These are phyloP conservation scores for Lycium barbarum DNA, from an alignment of 257 asterid species.

Conservation along the genomic window DNA sequence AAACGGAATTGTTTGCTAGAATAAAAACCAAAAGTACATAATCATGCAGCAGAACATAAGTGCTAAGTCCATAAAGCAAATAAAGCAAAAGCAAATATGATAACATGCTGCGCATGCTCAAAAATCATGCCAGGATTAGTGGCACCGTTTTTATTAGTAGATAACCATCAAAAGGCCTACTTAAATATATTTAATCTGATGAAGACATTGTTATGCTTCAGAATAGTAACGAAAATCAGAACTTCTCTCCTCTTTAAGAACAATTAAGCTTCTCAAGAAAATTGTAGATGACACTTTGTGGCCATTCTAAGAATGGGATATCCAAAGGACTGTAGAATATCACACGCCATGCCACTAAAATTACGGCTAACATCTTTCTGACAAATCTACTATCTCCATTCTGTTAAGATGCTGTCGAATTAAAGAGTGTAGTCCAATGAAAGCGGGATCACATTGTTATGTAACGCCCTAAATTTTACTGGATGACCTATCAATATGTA, in stretches of 20 bases:
- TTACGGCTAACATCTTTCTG: background rate
- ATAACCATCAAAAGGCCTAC: slow-evolving; percentile 20
- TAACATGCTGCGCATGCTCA: slow-evolving; percentile 47
- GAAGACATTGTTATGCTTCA: background rate
- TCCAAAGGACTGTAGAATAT: background rate
- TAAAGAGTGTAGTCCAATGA: background rate
- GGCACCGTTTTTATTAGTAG: slow-evolving; percentile 30
- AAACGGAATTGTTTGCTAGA: background rate
- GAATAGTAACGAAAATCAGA: background rate
- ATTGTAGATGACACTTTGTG: background rate
- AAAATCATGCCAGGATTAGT: slow-evolving; percentile 36
- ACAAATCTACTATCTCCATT: background rate
- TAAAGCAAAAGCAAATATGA: slow-evolving; percentile 40
- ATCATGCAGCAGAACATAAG: slow-evolving; percentile 21
- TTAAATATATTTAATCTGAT: slow-evolving; percentile 23
- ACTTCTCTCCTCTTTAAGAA: slow-evolving; percentile 12
- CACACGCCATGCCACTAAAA: background rate
- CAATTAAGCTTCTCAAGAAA: slow-evolving; percentile 22
- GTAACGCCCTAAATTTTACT: background rate
- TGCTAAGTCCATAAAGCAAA: slow-evolving; percentile 31
- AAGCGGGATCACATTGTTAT: background rate
- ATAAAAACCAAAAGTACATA: background rate
- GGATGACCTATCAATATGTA: slow-evolving; percentile 8
- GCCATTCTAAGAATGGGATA: background rate
- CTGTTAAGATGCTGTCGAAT: background rate